A percentile compares a stretch with the other conserved stretches of the same genome.
Evolutionary conservation across 371 early-diverging fungal species (phyloP).

Genomic region (Chytridium lagenaria): DNA sequence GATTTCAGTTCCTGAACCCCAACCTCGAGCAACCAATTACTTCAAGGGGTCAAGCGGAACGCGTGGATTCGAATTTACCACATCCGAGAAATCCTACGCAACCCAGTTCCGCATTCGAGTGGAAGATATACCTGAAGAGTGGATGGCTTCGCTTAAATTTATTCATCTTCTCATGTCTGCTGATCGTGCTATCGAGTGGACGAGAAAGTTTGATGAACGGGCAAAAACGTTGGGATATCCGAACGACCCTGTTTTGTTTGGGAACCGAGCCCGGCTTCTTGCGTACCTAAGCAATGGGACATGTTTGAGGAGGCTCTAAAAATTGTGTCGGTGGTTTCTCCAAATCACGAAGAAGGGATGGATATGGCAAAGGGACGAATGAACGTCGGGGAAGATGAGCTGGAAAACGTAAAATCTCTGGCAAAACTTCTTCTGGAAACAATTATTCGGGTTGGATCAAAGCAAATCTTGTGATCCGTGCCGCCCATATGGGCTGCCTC

Average conservation of each 20-base stretch:
- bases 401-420: not conserved
- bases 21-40: constrained; percentile 30
- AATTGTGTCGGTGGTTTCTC: constrained; percentile 24
- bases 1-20: not conserved
- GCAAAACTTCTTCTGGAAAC: not conserved
- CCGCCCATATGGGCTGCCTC: constrained; percentile 32
- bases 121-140: constrained; percentile 14
- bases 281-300: constrained; percentile 23
- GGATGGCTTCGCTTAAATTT: constrained; percentile 18
- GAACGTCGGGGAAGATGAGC: not conserved
- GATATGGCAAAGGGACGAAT: not conserved
- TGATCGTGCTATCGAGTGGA: constrained; percentile 19
- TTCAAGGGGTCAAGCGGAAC: constrained; percentile 16
- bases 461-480: constrained; percentile 24
- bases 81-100: constrained; percentile 29
- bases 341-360: constrained; percentile 33
- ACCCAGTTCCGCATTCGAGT: constrained; percentile 26
- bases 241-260: constrained; percentile 19
- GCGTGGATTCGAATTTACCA: constrained; percentile 17
- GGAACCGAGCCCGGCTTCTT: constrained; percentile 37
- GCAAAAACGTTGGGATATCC: not conserved
- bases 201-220: not conserved
- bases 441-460: not conserved
- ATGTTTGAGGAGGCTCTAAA: constrained; percentile 14
- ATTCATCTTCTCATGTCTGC: constrained; percentile 30